These are phyloP conservation scores for Peribolospora baueri DNA, from an alignment of 768 basidiomycete species.

Conservation along the genomic window DNA sequence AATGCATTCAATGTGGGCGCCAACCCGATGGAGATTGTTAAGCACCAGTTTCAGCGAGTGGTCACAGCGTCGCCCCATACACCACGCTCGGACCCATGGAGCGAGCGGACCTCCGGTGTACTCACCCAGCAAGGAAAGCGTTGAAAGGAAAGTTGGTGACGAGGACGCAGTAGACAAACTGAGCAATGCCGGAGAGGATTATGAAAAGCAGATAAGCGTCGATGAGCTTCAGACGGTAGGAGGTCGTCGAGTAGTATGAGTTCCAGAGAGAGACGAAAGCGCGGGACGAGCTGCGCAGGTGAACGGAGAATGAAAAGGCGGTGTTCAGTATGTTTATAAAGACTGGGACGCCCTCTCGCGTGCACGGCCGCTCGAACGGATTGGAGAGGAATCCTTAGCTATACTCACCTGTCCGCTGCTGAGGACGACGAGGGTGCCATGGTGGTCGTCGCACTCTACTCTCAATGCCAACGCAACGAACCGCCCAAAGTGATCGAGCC, in stretches of 20 bases:
- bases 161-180: constrained; percentile 76
- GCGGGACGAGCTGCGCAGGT: constrained; percentile 17
- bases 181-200: constrained; percentile 65
- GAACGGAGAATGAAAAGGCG: background rate
- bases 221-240: constrained; percentile 71
- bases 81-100: background rate
- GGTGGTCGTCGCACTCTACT: too few species aligned
- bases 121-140: constrained; percentile 85
- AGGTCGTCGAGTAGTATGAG: constrained; percentile 52
- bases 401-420: too few species aligned
- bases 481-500: too few species aligned
- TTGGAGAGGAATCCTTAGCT: too few species aligned
- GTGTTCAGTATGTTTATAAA: too few species aligned
- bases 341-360: too few species aligned
- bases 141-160: constrained; percentile 92
- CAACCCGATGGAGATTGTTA: background rate
- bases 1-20: background rate
- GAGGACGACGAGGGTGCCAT: too few species aligned
- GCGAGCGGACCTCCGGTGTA: background rate
- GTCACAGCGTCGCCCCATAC: background rate
- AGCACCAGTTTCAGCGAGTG: background rate
- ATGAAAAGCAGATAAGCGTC: constrained; percentile 81
- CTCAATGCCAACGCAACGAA: too few species aligned
- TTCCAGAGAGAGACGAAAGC: constrained; percentile 28
- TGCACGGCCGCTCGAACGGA: too few species aligned